These are phyloP conservation scores for Epichloe festucae DNA, from an alignment of 2,329 filamentous ascomycete genomes.

Conservation along the genomic window DNA sequence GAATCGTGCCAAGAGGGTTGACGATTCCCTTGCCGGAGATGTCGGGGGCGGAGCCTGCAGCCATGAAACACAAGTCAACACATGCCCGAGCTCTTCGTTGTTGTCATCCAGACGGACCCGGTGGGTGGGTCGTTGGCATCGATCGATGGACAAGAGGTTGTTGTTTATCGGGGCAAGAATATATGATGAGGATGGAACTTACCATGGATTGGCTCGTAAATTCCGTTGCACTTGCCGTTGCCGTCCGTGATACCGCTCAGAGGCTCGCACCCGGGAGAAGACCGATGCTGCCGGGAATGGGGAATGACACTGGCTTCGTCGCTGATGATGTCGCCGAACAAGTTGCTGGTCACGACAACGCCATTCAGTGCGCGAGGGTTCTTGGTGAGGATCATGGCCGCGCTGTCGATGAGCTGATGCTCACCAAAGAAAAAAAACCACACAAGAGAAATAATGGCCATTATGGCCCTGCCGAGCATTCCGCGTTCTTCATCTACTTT, in stretches of 20 bases:
- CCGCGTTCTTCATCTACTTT: too few relatives aligned
- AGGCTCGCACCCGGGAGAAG: conserved; percentile 32
- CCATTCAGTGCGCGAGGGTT: conserved; percentile 80
- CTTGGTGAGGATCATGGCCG: conserved; percentile 96
- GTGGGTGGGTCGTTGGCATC: too few relatives aligned
- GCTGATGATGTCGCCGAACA: conserved; percentile 86
- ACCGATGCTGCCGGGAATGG: conserved; percentile 31
- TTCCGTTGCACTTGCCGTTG: conserved; percentile 43
- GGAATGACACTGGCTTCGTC: conserved; percentile 68
- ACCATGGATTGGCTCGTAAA: conserved; percentile 68
- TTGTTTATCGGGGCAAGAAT: background rate
- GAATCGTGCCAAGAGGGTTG: conserved; percentile 71
- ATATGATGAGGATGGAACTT: background rate
- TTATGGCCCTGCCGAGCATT: too few relatives aligned
- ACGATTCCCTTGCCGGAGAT: conserved; percentile 55
- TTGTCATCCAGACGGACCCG: too few relatives aligned
- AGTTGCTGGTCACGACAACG: conserved; percentile 79
- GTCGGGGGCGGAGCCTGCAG: conserved; percentile 46
- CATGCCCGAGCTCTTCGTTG: background rate
- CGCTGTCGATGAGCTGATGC: conserved; percentile 88
- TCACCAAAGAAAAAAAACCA: conserved; percentile 13
- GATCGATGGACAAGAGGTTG: too few relatives aligned
- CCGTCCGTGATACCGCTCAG: conserved; percentile 25
- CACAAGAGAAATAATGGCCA: too few relatives aligned
- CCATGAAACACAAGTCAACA: background rate